A percentile compares a stretch with the other conserved stretches of the same genome.
phyloP scores from a whole-genome alignment of 176 grass and related monocot genomes.

The Oryza meridionalis region DNA sequence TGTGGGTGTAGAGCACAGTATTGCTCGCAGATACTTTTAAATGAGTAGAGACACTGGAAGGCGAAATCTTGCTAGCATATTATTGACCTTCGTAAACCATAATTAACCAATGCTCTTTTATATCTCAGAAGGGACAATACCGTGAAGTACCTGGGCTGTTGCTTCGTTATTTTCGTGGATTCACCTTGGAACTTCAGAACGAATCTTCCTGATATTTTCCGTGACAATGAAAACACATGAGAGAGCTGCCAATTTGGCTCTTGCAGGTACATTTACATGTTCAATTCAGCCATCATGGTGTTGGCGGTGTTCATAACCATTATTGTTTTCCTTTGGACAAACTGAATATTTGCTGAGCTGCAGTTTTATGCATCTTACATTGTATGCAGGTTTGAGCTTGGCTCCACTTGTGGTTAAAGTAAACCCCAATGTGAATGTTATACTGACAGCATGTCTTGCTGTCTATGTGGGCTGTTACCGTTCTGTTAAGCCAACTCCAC shows the following conservation, averaged over 20 bases:
- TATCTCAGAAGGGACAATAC: not conserved
- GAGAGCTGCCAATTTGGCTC: slow-evolving; percentile 69
- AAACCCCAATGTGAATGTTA: slow-evolving; percentile 87
- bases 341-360: not conserved
- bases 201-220: not conserved
- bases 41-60: not conserved
- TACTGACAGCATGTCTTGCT: slow-evolving; percentile 92
- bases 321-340: not conserved
- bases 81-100: not conserved
- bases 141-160: not conserved
- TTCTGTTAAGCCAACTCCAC: slow-evolving; percentile 84
- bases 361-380: slow-evolving; percentile 4
- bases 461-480: slow-evolving; percentile 95
- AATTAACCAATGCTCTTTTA: not conserved
- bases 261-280: slow-evolving; percentile 58
- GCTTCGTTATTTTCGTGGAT: not conserved
- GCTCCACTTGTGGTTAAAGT: slow-evolving; percentile 86
- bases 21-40: not conserved
- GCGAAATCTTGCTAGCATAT: not conserved
- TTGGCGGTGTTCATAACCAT: not conserved
- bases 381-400: slow-evolving; percentile 67
- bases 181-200: not conserved
- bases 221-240: slow-evolving; percentile 65
- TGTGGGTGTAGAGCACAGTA: not conserved
- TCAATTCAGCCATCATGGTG: not conserved